A percentile compares a stretch with the other conserved stretches of the same genome.
phyloP scores from a whole-genome alignment of 2,329 filamentous ascomycete genomes.

The Ophiostoma himal-ulmi region DNA sequence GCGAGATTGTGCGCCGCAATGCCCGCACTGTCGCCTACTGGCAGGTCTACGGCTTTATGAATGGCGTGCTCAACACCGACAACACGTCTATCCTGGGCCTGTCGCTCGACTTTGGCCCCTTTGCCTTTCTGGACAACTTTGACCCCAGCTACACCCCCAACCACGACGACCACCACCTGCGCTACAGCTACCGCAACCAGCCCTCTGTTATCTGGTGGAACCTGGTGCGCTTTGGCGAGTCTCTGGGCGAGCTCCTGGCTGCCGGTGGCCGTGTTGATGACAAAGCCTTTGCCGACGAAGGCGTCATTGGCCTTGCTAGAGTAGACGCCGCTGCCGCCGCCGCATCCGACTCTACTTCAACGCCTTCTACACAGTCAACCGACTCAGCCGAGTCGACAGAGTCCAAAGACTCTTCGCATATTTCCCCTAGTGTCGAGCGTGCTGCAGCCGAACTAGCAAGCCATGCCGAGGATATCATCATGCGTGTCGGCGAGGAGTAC shows the following conservation, averaged over 20 bases:
- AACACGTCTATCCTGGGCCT: slow-evolving; percentile 89
- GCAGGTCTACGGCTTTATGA: slow-evolving; percentile 99
- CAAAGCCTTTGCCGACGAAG: slow-evolving; percentile 62
- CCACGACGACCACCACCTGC: slow-evolving; percentile 81
- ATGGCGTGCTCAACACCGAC: slow-evolving; percentile 95
- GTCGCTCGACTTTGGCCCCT: slow-evolving; percentile 91
- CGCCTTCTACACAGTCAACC: not conserved
- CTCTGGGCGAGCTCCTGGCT: slow-evolving; percentile 81
- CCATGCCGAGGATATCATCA: slow-evolving; percentile 79
- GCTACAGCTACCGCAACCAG: slow-evolving; percentile 91
- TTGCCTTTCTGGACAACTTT: slow-evolving; percentile 96
- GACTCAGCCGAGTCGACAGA: not conserved
- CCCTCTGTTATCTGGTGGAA: slow-evolving; percentile 99
- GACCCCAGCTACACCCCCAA: slow-evolving; percentile 94
- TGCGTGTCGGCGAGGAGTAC: slow-evolving; percentile 76
- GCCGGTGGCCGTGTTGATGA: slow-evolving; percentile 68
- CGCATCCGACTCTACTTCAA: not conserved
- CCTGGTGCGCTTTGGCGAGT: slow-evolving; percentile 82
- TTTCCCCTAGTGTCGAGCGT: slow-evolving; percentile 52
- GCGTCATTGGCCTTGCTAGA: slow-evolving; percentile 44
- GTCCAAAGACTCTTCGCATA: slow-evolving; percentile 26
- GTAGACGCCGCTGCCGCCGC: not conserved
- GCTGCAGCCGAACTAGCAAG: slow-evolving; percentile 64
- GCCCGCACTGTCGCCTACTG: slow-evolving; percentile 83
- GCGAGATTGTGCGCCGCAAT: slow-evolving; percentile 79